Evolutionary conservation across 1,139 yeast genomes (phyloP), one percentile per base, ranked within the genome.

Genomic region (Ashbya aceris): DNA sequence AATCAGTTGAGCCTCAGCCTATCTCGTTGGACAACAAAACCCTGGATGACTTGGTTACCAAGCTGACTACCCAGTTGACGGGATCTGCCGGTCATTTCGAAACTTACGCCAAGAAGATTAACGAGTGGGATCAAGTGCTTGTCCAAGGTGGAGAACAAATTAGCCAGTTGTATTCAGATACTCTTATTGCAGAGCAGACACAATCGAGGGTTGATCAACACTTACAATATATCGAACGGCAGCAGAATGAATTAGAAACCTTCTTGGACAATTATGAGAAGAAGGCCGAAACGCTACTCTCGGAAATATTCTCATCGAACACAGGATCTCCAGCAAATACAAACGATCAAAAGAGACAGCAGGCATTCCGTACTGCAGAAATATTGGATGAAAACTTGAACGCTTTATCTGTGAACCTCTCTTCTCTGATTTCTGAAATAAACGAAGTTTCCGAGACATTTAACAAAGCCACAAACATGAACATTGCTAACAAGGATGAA

Each of bases 61-160:
- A 83, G 63, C 93, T 98, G 99, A 83, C 96, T 1, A 77, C 78
- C 45, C 95, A 93, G 53, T 67, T 91, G 47, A 71, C 89, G 3
- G 72, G 76, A 17, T 79, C 94, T 0, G 76, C 91, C 1, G 70
- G 72, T 27, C 79, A 84, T 30, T 91, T 89, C 64, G 82, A 81
- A 47, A 64, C 72, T n/a, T 93, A 84, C 56, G 82, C 95, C 13
- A 66, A 70, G 13, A 83, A 81, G 48, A 79, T 89, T 26, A 79
- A 81, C 47, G 73, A 74, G 42, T 89, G 96, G 95, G 98, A 93
- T 62, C 76, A 77, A 45, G 77, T 82, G 28, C 70, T 91, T 41
- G 89, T 86, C 10, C 76, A 77, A 41, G 89, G 94, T 45, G 95
- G 95, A 7, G 91, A 84, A 41, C 85, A 83, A 55, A 85, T 91